Conservation (phyloP, 1,284 basidiomycete genomes). For the Heliocybe sulcata region DNA sequence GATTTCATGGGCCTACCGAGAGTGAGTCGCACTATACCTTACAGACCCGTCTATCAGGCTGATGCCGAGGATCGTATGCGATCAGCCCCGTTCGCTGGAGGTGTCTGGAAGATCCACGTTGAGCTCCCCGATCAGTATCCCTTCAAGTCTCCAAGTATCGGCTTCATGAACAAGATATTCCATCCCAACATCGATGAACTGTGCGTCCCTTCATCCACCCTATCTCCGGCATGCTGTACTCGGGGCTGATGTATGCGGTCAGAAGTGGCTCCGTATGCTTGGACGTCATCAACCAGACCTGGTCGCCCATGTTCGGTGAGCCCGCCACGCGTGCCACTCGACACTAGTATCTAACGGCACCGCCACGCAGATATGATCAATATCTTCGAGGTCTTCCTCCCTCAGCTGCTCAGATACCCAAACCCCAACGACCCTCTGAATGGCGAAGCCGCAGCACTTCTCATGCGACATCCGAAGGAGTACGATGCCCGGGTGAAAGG, state of each 20-base stretch:
- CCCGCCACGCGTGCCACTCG: slow-evolving; percentile 7
- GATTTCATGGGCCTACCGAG: slow-evolving; percentile 90
- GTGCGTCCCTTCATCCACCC: slow-evolving; percentile 37
- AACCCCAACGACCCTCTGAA: slow-evolving; percentile 98
- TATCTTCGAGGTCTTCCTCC: slow-evolving; percentile 97
- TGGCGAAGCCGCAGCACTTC: slow-evolving; percentile 92
- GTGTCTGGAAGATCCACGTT: slow-evolving; percentile 99
- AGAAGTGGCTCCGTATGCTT: slow-evolving; percentile 94
- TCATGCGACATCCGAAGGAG: slow-evolving; percentile 95
- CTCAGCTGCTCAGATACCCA: slow-evolving; percentile 93
- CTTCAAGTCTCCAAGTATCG: slow-evolving; percentile 98
- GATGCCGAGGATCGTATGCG: neutral
- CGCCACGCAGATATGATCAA: slow-evolving; percentile 87
- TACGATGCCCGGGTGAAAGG: slow-evolving; percentile 92
- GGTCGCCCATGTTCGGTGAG: slow-evolving; percentile 97
- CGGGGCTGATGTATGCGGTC: slow-evolving; percentile 7
- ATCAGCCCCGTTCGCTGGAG: slow-evolving; percentile 89
- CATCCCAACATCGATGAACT: slow-evolving; percentile 98
- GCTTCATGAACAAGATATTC: slow-evolving; percentile 99
- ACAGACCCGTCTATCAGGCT: neutral
- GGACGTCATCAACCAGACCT: slow-evolving; percentile 98
- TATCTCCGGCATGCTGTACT: neutral
- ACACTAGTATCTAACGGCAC: neutral
- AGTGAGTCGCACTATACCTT: slow-evolving; percentile 53
- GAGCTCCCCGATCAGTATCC: slow-evolving; percentile 99